Evolutionary conservation across 495 filamentous ascomycete species (phyloP).

Genomic region (Talaromyces ruber): DNA sequence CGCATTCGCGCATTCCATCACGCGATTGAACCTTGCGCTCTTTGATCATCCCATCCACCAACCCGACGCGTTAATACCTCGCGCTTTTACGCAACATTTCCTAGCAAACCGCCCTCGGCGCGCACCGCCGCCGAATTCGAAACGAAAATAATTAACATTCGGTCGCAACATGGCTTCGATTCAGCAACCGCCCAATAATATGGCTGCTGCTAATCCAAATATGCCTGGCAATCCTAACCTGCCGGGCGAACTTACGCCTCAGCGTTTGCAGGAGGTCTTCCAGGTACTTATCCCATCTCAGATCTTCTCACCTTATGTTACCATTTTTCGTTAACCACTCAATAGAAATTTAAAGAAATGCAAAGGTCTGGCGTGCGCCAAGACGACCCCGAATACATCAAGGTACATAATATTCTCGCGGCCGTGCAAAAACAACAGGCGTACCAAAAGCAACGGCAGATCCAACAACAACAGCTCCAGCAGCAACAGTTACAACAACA

Average conservation of each 20-base stretch:
- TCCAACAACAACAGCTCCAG: constrained; percentile 32
- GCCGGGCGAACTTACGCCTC: constrained; percentile 47
- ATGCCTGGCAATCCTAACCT: constrained; percentile 50
- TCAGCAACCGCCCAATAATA: constrained; percentile 51
- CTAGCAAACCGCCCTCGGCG: constrained; percentile 2
- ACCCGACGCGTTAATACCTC: neutral
- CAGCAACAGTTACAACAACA: constrained; percentile 35
- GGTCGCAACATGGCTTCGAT: constrained; percentile 59
- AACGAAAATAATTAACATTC: neutral
- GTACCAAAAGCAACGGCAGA: constrained; percentile 37
- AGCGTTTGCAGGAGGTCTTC: constrained; percentile 54
- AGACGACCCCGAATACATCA: constrained; percentile 73
- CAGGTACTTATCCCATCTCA: constrained; percentile 35
- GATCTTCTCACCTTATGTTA: neutral
- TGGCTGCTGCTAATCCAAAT: constrained; percentile 1
- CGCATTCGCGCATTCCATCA: constrained; percentile 13
- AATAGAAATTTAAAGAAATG: constrained; percentile 75
- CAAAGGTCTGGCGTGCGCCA: constrained; percentile 63
- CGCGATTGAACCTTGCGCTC: constrained; percentile 13
- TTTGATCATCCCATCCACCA: neutral
- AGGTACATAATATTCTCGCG: constrained; percentile 57
- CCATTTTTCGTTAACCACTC: neutral
- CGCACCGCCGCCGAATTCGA: neutral
- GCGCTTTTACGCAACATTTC: neutral
- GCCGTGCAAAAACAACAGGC: constrained; percentile 50